Percentiles rank a stretch among this genome's conserved stretches.
phyloP scores from a whole-genome alignment of 495 filamentous ascomycete species.

The Aspergillus sclerotiicarbonarius region DNA sequence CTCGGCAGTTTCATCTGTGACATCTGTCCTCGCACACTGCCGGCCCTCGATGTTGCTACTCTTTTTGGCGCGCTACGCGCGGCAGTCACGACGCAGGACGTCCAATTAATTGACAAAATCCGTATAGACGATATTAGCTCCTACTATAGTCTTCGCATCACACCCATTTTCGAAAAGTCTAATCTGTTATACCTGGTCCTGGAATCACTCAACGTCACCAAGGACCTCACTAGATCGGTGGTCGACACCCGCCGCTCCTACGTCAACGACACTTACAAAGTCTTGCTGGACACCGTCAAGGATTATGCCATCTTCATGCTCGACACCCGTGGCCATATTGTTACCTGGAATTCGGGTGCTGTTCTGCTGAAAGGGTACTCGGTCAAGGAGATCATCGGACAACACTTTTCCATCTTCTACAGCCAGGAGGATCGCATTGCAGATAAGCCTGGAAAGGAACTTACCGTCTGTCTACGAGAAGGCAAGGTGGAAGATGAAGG shows the following conservation, averaged over 20 bases:
- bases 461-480: constrained; percentile 57
- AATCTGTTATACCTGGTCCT: constrained; percentile 46
- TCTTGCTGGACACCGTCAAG: constrained; percentile 61
- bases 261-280: constrained; percentile 59
- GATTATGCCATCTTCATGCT: constrained; percentile 70
- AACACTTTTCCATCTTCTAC: constrained; percentile 65
- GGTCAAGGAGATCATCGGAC: constrained; percentile 55
- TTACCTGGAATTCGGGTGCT: constrained; percentile 63
- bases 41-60: constrained; percentile 35
- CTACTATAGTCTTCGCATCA: constrained; percentile 44
- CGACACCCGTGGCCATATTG: constrained; percentile 55
- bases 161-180: constrained; percentile 50
- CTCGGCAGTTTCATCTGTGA: constrained; percentile 45
- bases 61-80: constrained; percentile 44
- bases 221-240: constrained; percentile 11
- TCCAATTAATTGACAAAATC: constrained; percentile 32
- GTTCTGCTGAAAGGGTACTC: constrained; percentile 59
- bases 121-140: constrained; percentile 20
- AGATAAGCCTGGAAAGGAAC: constrained; percentile 54
- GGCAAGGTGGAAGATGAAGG: constrained; percentile 64
- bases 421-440: constrained; percentile 50
- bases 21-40: constrained; percentile 29
- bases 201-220: constrained; percentile 41
- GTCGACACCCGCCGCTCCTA: constrained; percentile 39
- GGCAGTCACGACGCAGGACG: constrained; percentile 37